A percentile compares a stretch with the other conserved stretches of the same genome.
phyloP scores from a whole-genome alignment of 2,329 filamentous ascomycete genomes.

The Botryotinia convoluta region DNA sequence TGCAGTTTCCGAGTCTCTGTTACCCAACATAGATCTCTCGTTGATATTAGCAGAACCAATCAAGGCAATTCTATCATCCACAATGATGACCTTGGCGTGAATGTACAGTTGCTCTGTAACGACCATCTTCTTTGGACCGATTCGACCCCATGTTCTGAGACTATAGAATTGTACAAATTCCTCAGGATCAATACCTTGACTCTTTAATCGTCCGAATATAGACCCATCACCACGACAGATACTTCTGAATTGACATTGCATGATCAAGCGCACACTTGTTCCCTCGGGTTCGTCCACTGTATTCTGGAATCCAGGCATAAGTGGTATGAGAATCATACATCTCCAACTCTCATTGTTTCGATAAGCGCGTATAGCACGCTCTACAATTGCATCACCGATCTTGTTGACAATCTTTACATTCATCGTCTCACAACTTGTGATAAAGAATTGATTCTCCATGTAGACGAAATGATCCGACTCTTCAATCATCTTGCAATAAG shows the following conservation, averaged over 20 bases:
- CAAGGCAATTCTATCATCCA: conserved; percentile 87
- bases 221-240: conserved; percentile 91
- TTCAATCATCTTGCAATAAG: conserved; percentile 91
- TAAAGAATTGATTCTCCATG: conserved; percentile 98
- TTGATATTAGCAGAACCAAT: conserved; percentile 99
- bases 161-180: conserved; percentile 96
- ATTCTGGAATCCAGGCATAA: conserved; percentile 99
- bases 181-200: conserved; percentile 81
- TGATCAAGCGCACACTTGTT: conserved; percentile 89
- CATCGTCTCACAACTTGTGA: conserved; percentile 87
- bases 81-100: conserved; percentile 94
- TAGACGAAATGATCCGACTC: conserved; percentile 97
- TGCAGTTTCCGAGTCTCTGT: conserved; percentile 87
- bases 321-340: conserved; percentile 82
- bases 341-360: conserved; percentile 87
- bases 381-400: conserved; percentile 91
- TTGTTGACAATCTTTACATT: conserved; percentile 85
- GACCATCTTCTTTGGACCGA: conserved; percentile 76
- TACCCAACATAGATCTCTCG: conserved; percentile 91
- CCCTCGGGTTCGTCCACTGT: conserved; percentile 92
- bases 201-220: conserved; percentile 82
- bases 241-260: conserved; percentile 95
- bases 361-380: conserved; percentile 82
- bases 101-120: conserved; percentile 98
- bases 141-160: conserved; percentile 85